Conservation (phyloP, 1,284 basidiomycete genomes). For the Papiliotrema flavescens region DNA sequence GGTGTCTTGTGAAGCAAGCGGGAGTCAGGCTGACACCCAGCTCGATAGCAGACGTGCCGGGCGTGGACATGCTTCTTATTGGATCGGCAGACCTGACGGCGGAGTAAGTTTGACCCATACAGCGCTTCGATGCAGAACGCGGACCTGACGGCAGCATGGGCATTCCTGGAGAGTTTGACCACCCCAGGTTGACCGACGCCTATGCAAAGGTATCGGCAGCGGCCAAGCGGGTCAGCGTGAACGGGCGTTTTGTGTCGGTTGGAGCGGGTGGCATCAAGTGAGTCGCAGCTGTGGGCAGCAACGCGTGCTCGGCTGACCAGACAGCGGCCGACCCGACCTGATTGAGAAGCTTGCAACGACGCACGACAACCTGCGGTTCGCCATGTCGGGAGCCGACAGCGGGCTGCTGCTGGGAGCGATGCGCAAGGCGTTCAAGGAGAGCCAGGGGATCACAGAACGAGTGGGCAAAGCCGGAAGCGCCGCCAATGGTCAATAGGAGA, state of each 20-base stretch:
- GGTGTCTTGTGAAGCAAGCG: background rate
- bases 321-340: slow-evolving; percentile 14
- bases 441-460: background rate
- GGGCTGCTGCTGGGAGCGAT: slow-evolving; percentile 10
- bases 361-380: slow-evolving; percentile 12
- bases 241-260: slow-evolving; percentile 10
- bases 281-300: background rate
- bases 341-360: slow-evolving; percentile 15
- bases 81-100: slow-evolving; percentile 14
- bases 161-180: slow-evolving; percentile 18
- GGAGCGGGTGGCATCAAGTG: slow-evolving; percentile 21
- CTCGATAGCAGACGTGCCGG: slow-evolving; percentile 19
- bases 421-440: slow-evolving; percentile 3
- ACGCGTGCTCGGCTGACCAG: background rate
- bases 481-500: background rate
- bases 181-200: slow-evolving; percentile 11
- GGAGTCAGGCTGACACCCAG: slow-evolving; percentile 2
- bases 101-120: slow-evolving; percentile 13
- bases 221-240: slow-evolving; percentile 7
- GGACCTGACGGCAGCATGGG: slow-evolving; percentile 16
- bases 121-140: no score
- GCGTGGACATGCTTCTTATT: slow-evolving; percentile 18
- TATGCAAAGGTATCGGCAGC: slow-evolving; percentile 12
- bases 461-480: no score
- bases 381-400: slow-evolving; percentile 21